Conservation (phyloP, 2,329 filamentous ascomycete genomes). For the Exophiala spinifera region DNA sequence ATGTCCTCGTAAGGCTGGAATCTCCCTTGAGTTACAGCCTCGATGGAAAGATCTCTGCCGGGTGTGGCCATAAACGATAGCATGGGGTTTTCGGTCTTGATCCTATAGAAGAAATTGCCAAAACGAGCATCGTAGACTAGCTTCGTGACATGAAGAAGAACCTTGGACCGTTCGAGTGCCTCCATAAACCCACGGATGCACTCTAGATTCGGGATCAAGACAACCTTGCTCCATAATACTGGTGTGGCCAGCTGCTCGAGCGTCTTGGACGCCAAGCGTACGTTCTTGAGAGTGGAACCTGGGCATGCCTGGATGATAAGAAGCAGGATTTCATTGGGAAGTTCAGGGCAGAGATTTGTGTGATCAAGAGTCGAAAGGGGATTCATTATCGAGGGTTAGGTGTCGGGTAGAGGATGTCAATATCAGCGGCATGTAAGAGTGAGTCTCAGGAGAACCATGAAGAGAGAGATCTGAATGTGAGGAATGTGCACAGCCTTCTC, state of each 20-base stretch:
- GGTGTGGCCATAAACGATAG: too few species aligned
- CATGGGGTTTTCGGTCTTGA: constrained; percentile 7
- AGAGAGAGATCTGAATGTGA: not conserved
- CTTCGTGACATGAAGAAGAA: constrained; percentile 15
- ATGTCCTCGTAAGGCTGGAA: constrained; percentile 21
- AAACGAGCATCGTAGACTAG: constrained; percentile 24
- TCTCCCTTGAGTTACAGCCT: constrained; percentile 11
- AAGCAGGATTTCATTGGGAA: constrained; percentile 26
- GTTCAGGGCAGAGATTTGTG: constrained; percentile 6
- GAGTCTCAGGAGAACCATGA: not conserved
- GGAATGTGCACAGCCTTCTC: constrained; percentile 4
- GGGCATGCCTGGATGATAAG: constrained; percentile 20
- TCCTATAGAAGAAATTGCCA: constrained; percentile 12
- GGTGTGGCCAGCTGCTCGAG: constrained; percentile 21
- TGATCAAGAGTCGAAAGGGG: not conserved
- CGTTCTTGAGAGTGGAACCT: constrained; percentile 18
- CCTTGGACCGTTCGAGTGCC: constrained; percentile 14
- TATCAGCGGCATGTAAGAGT: not conserved
- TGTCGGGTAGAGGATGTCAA: not conserved
- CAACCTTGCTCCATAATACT: constrained; percentile 20
- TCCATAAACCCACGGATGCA: constrained; percentile 20
- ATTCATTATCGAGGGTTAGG: not conserved
- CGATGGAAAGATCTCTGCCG: constrained; percentile 2
- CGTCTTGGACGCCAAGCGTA: constrained; percentile 22
- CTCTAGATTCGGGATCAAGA: constrained; percentile 23